These are phyloP conservation scores for Didymella arachidicola DNA, from an alignment of 2,329 filamentous ascomycete species.

Conservation along the genomic window DNA sequence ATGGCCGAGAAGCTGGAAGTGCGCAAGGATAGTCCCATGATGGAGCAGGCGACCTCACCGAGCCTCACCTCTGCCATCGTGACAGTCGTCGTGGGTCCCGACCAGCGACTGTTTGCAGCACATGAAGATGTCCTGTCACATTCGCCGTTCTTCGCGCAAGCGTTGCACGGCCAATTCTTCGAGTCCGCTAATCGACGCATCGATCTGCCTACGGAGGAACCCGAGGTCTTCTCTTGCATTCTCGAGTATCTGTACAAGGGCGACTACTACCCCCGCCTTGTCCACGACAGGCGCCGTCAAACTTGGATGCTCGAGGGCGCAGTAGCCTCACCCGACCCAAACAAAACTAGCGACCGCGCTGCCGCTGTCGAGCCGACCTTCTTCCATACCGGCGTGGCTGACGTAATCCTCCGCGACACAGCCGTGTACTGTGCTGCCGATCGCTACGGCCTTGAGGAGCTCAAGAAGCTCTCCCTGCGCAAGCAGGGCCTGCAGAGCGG, in stretches of 20 bases:
- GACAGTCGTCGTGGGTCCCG: constrained; percentile 82
- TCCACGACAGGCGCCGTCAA: constrained; percentile 85
- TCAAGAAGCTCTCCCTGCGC: constrained; percentile 88
- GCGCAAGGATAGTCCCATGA: constrained; percentile 65
- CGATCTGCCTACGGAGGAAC: constrained; percentile 80
- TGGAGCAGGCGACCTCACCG: constrained; percentile 57
- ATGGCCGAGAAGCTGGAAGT: constrained; percentile 77
- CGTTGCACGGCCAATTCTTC: constrained; percentile 75
- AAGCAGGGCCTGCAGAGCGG: constrained; percentile 95
- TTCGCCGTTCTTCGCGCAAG: constrained; percentile 82
- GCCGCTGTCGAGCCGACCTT: constrained; percentile 74
- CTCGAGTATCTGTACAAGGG: constrained; percentile 98
- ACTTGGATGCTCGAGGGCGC: constrained; percentile 88
- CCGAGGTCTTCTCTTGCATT: constrained; percentile 89
- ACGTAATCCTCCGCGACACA: constrained; percentile 86
- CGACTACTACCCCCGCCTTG: constrained; percentile 89
- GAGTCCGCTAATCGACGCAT: constrained; percentile 76
- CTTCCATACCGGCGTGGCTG: constrained; percentile 75
- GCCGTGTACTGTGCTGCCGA: constrained; percentile 94
- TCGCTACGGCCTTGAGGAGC: constrained; percentile 87
- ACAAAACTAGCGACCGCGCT: constrained; percentile 65
- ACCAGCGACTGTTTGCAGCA: constrained; percentile 90
- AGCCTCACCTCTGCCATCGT: constrained; percentile 76
- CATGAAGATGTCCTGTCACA: constrained; percentile 90
- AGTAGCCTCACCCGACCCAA: constrained; percentile 62